phyloP scores from a whole-genome alignment of 306 rosid genomes.

The Hippophae rhamnoides region DNA sequence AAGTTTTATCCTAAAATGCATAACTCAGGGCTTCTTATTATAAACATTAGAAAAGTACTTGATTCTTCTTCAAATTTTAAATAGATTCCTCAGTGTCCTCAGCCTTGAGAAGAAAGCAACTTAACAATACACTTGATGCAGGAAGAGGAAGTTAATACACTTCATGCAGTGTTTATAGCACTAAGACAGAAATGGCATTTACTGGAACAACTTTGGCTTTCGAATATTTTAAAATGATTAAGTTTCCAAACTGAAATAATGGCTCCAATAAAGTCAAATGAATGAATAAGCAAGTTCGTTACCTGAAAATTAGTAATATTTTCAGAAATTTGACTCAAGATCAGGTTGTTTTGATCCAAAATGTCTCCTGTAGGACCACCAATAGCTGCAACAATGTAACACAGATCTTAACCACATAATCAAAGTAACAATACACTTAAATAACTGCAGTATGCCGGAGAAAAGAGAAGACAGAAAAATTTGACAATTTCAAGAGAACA shows the following conservation, averaged over 20 bases:
- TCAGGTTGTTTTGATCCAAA: slow-evolving; percentile 38
- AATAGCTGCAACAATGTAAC: slow-evolving; percentile 29
- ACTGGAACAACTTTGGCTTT: background rate
- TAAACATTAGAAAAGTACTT: too few species aligned
- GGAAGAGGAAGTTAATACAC: too few species aligned
- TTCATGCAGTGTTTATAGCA: too few species aligned
- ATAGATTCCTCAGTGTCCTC: too few species aligned
- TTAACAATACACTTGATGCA: too few species aligned
- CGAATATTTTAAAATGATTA: background rate
- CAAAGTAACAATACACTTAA: background rate
- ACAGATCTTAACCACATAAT: background rate
- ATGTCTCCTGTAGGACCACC: slow-evolving; percentile 44
- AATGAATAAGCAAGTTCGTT: background rate
- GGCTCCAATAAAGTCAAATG: background rate
- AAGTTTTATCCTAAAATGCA: too few species aligned
- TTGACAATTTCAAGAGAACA: too few species aligned
- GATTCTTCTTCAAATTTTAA: too few species aligned
- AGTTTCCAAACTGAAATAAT: background rate
- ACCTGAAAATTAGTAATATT: slow-evolving; percentile 40
- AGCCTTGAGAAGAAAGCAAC: too few species aligned
- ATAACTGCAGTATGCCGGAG: background rate
- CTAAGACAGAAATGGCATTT: too few species aligned
- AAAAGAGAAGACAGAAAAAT: too few species aligned
- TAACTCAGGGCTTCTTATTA: too few species aligned
- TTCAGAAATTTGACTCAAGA: slow-evolving; percentile 39